These are phyloP conservation scores for Rhodotorula sp. DNA, from an alignment of 1,284 basidiomycete species.

Conservation along the genomic window DNA sequence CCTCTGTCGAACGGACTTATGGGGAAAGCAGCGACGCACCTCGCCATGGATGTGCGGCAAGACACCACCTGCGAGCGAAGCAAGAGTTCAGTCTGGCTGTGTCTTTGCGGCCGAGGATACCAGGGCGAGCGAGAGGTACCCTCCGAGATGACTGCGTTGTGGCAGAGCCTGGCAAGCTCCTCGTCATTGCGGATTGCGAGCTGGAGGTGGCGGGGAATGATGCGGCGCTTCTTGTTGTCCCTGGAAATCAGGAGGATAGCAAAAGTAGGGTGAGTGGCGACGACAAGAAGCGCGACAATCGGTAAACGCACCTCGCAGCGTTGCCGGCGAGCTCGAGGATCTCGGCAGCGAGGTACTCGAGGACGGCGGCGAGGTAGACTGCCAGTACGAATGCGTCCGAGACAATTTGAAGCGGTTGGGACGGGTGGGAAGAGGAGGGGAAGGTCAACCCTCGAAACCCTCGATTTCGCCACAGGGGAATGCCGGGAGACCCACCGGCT, in stretches of 20 bases:
- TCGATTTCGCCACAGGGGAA: neutral
- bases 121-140: conserved; percentile 54
- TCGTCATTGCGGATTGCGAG: conserved; percentile 85
- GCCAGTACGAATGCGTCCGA: neutral
- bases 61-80: conserved; percentile 1
- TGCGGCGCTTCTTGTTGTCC: conserved; percentile 64
- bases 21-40: neutral
- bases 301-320: conserved; percentile 26
- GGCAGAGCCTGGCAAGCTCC: conserved; percentile 60
- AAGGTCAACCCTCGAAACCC: neutral
- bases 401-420: too few species aligned
- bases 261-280: too few species aligned
- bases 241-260: neutral
- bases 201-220: conserved; percentile 82
- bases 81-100: neutral
- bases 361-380: conserved; percentile 49
- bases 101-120: conserved; percentile 53
- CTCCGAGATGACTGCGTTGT: conserved; percentile 80
- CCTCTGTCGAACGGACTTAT: neutral
- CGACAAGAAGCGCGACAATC: too few species aligned
- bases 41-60: conserved; percentile 42
- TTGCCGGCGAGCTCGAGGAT: conserved; percentile 53
- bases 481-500: neutral
- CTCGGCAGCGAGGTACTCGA: conserved; percentile 54
- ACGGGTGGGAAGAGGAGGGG: neutral